Evolutionary conservation across 2,329 filamentous ascomycete genomes (phyloP).

Genomic region (Colletotrichum lini): DNA sequence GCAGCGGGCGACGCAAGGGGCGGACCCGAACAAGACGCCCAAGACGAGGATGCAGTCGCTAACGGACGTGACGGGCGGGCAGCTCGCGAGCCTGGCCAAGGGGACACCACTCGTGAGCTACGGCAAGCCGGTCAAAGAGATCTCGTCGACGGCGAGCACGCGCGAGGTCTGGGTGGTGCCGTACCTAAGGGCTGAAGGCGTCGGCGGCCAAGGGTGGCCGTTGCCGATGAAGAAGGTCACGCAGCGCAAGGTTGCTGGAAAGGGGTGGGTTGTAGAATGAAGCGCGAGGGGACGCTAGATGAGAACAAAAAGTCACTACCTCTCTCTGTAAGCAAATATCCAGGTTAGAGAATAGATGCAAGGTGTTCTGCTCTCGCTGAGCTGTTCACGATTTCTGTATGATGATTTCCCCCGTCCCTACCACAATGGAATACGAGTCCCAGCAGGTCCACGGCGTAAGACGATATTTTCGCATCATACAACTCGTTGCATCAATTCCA

Average conservation of each 20-base stretch:
- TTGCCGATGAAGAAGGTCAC: conserved; percentile 87
- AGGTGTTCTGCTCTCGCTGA: not conserved
- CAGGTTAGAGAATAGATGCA: not conserved
- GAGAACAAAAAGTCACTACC: not conserved
- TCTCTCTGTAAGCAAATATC: not conserved
- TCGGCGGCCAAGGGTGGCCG: conserved; percentile 82
- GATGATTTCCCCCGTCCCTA: not conserved
- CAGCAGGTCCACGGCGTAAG: not conserved
- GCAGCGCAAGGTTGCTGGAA: conserved; percentile 80
- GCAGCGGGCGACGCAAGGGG: conserved; percentile 74
- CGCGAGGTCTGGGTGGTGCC: conserved; percentile 90
- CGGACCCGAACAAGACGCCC: conserved; percentile 68
- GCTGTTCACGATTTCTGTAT: not conserved
- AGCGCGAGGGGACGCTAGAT: not conserved
- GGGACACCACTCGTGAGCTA: conserved; percentile 88
- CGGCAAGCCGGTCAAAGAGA: conserved; percentile 92
- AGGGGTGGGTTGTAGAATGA: conserved; percentile 80
- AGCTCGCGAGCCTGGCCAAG: conserved; percentile 84
- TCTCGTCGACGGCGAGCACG: conserved; percentile 60
- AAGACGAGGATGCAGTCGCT: conserved; percentile 92
- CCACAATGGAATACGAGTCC: not conserved
- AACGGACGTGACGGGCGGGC: conserved; percentile 81
- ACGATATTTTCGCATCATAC: not conserved
- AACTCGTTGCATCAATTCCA: not conserved
- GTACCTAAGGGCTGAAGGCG: conserved; percentile 78